These are phyloP conservation scores for Juglanconis juglandina DNA, from an alignment of 2,329 filamentous ascomycete species.

Conservation along the genomic window DNA sequence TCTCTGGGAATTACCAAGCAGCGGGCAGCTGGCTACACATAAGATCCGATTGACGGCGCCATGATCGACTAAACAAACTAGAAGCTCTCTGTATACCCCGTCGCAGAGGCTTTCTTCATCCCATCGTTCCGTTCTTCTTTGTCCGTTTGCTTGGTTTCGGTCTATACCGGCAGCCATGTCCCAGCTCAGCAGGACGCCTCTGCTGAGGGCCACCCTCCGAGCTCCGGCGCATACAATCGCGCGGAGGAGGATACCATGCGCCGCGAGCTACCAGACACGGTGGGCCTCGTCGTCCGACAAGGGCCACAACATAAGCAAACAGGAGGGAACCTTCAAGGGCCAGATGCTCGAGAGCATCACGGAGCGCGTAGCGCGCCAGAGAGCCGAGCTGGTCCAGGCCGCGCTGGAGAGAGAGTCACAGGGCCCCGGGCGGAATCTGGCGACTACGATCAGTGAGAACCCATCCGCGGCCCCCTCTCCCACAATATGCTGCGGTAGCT, in stretches of 20 bases:
- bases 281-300: slow-evolving; percentile 16
- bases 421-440: slow-evolving; percentile 38
- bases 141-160: not conserved
- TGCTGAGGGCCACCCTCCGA: slow-evolving; percentile 4
- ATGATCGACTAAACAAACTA: not conserved
- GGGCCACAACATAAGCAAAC: slow-evolving; percentile 3
- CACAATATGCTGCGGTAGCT: not conserved
- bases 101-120: not conserved
- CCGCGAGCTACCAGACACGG: not conserved
- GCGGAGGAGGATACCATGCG: slow-evolving; percentile 2
- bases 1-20: not conserved
- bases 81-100: not conserved
- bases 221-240: not conserved
- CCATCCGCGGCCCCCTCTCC: not conserved
- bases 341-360: slow-evolving; percentile 54
- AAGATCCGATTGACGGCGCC: not conserved
- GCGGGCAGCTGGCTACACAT: not conserved
- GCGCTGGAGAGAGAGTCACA: slow-evolving; percentile 36
- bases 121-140: not conserved
- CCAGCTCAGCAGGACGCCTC: slow-evolving; percentile 16
- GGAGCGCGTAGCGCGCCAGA: slow-evolving; percentile 46
- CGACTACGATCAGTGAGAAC: slow-evolving; percentile 44
- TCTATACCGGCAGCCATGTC: slow-evolving; percentile 9
- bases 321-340: slow-evolving; percentile 42
- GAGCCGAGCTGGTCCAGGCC: slow-evolving; percentile 42